Conservation (phyloP, 116 monocot genomes). For the Zostera marina region DNA sequence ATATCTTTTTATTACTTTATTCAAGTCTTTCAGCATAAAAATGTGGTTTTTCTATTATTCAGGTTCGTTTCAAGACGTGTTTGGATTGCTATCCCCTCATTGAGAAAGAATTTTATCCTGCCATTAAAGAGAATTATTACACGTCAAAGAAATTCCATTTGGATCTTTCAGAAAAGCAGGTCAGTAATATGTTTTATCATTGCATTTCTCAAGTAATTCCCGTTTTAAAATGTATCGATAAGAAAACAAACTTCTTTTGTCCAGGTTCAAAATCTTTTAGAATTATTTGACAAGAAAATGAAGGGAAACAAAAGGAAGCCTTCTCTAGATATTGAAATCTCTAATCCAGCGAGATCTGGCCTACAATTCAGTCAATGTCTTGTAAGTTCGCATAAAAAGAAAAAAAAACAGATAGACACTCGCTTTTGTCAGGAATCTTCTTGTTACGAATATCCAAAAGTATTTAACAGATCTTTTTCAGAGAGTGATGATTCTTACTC, state of each 20-base stretch:
- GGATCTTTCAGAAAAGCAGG: conserved; percentile 46
- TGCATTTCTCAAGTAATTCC: not conserved
- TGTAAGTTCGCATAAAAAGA: not conserved
- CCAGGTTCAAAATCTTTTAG: conserved; percentile 40
- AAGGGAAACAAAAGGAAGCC: not conserved
- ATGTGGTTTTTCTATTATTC: not conserved
- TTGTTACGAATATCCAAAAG: not conserved
- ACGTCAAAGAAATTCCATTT: conserved; percentile 32
- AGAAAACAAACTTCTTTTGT: not conserved
- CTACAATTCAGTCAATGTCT: not conserved
- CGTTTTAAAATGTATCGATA: not conserved
- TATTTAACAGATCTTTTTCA: not conserved
- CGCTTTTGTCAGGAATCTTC: not conserved
- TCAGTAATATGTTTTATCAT: conserved; percentile 6
- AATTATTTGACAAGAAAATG: conserved; percentile 33
- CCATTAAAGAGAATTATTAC: conserved; percentile 51
- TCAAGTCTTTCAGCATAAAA: not conserved
- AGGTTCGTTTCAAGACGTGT: conserved; percentile 47
- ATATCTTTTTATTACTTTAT: not conserved
- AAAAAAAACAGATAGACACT: not conserved
- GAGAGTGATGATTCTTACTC: not conserved
- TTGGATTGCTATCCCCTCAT: conserved; percentile 43
- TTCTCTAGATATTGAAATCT: not conserved
- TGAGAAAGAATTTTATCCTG: conserved; percentile 51
- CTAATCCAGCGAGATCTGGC: not conserved